These are phyloP conservation scores for Arachis hypogaea DNA, from an alignment of 306 rosid species.

Conservation along the genomic window DNA sequence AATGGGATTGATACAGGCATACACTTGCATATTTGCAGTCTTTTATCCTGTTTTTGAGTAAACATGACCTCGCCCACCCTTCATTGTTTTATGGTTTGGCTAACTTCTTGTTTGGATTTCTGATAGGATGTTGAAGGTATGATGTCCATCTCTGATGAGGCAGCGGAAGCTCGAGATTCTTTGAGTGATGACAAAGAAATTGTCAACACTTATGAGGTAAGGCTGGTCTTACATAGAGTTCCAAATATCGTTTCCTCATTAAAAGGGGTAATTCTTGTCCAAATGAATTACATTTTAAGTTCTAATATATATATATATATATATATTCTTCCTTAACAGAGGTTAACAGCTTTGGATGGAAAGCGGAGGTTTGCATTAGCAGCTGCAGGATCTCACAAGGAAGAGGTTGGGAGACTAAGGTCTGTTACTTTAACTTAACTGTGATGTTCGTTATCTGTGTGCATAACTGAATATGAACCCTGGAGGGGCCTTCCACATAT, in stretches of 20 bases:
- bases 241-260: slow-evolving; percentile 17
- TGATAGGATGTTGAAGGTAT: slow-evolving; percentile 96
- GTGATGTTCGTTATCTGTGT: slow-evolving; percentile 32
- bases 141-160: slow-evolving; percentile 99
- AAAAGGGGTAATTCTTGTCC: slow-evolving; percentile 26
- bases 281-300: slow-evolving; percentile 11
- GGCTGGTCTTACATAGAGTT: slow-evolving; percentile 31
- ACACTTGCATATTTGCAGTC: slow-evolving; percentile 11
- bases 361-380: slow-evolving; percentile 95
- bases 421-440: slow-evolving; percentile 39
- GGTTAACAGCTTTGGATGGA: slow-evolving; percentile 96
- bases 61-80: slow-evolving; percentile 14
- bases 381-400: slow-evolving; percentile 93
- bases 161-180: slow-evolving; percentile 92
- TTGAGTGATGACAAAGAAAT: slow-evolving; percentile 88
- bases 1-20: slow-evolving; percentile 21
- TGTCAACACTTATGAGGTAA: slow-evolving; percentile 89
- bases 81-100: slow-evolving; percentile 40
- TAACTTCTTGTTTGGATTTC: slow-evolving; percentile 48
- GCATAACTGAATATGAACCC: slow-evolving; percentile 13
- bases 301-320: not conserved
- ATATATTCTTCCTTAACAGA: slow-evolving; percentile 45
- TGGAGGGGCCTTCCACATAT: slow-evolving; percentile 33
- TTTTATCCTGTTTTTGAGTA: slow-evolving; percentile 31
- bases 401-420: slow-evolving; percentile 95